Evolutionary conservation across 306 rosid genomes (phyloP), one percentile per base, ranked within the genome.

Genomic region (Acmispon strigosus): DNA sequence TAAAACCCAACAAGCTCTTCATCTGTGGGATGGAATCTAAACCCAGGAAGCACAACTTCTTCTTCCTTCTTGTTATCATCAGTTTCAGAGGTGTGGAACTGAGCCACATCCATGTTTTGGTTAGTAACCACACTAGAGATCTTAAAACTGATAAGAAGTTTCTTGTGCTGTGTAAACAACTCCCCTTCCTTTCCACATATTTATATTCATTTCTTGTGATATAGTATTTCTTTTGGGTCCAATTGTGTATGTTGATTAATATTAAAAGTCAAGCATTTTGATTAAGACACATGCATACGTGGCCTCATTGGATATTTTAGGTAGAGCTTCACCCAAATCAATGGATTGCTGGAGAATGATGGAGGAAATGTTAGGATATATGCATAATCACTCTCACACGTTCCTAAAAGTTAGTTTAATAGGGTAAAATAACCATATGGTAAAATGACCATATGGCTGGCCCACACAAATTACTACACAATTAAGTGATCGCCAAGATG

Each of bases 1-100:
- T 90, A 93, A 87, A 90, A 93, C 41, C 96, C 94, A 17, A 93
- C 90, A 70, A 93, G 98, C 62, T 93, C 98, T 73, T 90, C 97
- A 39, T 93, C 97, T 0, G 98, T 93, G 6, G 98, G 98, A 59
- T 93, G 92, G 74, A 93, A 93, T 63, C 98, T 88, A 60, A 87
- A 93, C 50, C 98, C 98, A 1, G 98, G 98, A 79, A 89, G 97
- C 44, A 64, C 79, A 59, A 54, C 84, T 73, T 83, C 88, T 8
- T 81, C 86, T 14, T 78, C 80, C 6, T 65, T 68, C 48, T 2
- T 27, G 0, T 74, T 44, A 4, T 72, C 43, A 56, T 61, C 66
- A 16, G 10, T 10, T 15, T 36, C 27, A 18, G 8, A 5, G 8
- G 37, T 32, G 37, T 37, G 52, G 49, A 50, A 66, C 58, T 72